Base-by-base conservation (phyloP, 2,329 filamentous ascomycete genomes). In the Stemphylium lycopersici region DNA sequence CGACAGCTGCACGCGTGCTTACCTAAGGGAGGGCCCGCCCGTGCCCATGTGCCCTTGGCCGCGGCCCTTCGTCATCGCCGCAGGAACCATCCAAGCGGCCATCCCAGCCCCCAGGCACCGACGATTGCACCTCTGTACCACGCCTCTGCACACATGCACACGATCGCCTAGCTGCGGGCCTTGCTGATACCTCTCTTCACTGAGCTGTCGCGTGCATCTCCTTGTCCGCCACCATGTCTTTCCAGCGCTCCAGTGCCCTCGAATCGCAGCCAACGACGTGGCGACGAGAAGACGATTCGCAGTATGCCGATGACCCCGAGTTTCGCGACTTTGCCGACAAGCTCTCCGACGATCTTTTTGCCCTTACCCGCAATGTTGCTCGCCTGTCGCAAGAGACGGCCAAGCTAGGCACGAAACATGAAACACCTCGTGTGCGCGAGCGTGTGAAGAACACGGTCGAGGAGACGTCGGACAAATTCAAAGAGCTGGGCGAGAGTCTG, bases 271-370 rank as follows among this genome's bases (percentile, higher is more conserved):
- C 87, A 36, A 87, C 86, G 26, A 85, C 81, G 58, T 83, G 83
- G 78, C 82, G 90, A 59, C 84, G 87, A 61, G 81, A 86, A 56
- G 87, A 89, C 74, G 89, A 90, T 72, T 82, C 87, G 40, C 80
- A 86, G 68, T 99, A 96, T 79, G 83, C 85, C 71, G 95, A 99
- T 78, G 91, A 98, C 74, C 95, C 95, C 46, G 92, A 92, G 62
- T 99, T 98, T 82, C 85, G 91, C 71, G 83, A 85, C 54, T 85
- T 96, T 66, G 91, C 93, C 58, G 87, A 90, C 70, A 84, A 89
- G 55, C 85, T 98, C 56, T 96, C 90, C 77, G 90, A 91, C 76
- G 90, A 93, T 75, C 84, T 99, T 45, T 96, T 97, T 79, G 87
- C 88, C 58, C 84, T 99, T 58, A 93, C 93, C 48, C 90, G 89